Evolutionary conservation across 768 basidiomycete species (phyloP).

Genomic region (Lactifluus subvellereus): DNA sequence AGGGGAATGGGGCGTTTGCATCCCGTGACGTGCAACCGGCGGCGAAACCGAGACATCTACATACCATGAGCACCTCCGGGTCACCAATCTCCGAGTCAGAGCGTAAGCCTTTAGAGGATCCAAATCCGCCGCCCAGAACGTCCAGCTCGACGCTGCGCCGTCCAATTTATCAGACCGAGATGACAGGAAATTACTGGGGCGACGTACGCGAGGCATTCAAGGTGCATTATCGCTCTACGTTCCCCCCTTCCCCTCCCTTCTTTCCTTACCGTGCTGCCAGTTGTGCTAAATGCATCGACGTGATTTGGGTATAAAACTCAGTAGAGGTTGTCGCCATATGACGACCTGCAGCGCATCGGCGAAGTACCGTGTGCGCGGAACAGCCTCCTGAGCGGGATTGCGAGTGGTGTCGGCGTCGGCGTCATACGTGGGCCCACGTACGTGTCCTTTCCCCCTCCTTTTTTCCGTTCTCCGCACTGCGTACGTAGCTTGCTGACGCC

Average conservation of each 20-base stretch:
- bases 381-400: conserved; percentile 70
- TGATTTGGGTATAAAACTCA: conserved; percentile 27
- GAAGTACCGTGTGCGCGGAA: conserved; percentile 75
- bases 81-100: too few species aligned
- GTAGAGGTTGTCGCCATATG: conserved; percentile 42
- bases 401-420: conserved; percentile 73
- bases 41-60: too few species aligned
- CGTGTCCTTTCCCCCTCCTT: conserved; percentile 26
- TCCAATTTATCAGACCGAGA: conserved; percentile 30
- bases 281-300: background rate
- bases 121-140: conserved; percentile 10
- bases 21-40: too few species aligned
- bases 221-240: conserved; percentile 21
- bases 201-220: conserved; percentile 35
- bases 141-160: background rate
- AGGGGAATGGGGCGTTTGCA: too few species aligned
- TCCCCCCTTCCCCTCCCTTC: too few species aligned
- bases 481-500: background rate
- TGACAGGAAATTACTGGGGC: conserved; percentile 32
- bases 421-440: conserved; percentile 67
- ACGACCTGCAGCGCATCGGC: conserved; percentile 55
- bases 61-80: too few species aligned
- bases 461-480: background rate
- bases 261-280: background rate
- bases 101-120: conserved; percentile 12